Base-by-base conservation (phyloP, 1,284 basidiomycete genomes). In the Ganoderma leucocontextum region DNA sequence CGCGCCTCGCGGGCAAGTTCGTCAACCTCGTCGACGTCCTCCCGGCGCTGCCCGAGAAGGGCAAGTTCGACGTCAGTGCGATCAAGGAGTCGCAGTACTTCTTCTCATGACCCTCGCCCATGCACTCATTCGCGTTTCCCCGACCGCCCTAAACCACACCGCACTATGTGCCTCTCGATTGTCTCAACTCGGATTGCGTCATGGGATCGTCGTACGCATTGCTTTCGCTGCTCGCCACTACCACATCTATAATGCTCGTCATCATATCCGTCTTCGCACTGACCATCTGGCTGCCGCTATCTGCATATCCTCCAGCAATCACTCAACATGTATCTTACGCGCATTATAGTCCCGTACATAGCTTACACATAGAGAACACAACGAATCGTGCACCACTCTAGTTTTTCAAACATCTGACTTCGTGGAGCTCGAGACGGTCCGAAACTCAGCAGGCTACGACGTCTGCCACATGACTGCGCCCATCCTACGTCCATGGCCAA, bases 51-150 rank as follows among this genome's bases (percentile, higher is more conserved):
- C 97, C 97, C 0, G 80, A 89, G 78, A 95, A 95, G 83, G 98
- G 97, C 68, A 84, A 86, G 66, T 99, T 99, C 79, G 89, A 96
- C 75, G 95, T 99, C 70, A 85, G 89, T 76, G 87, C 86, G 71
- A 97, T 99, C 81, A 91, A 92, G 78, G 81, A 89, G 61, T 95
- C 92, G 53, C 84, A 87, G 59, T 98, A 98, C 81, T 98, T 98
- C 88, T 98, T 97, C 85, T 8, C 39, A 13, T 39, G 4, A 10
- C 2, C 39, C 29, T 29, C 29, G 29, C 29, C 29, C 29, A 29
- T 2, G 29, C 29, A 29, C 29, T 29, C 29, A 29, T 2, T 29
- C 29, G 29, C 29, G 29, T 29, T 29, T 29, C 29, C 29, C 29
- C 29, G 29, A 29, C 29, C 29, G 29, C 29, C 29, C 29, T 29